Evolutionary conservation across 768 basidiomycete genomes (phyloP).

Genomic region (Rhizopogon vinicolor): DNA sequence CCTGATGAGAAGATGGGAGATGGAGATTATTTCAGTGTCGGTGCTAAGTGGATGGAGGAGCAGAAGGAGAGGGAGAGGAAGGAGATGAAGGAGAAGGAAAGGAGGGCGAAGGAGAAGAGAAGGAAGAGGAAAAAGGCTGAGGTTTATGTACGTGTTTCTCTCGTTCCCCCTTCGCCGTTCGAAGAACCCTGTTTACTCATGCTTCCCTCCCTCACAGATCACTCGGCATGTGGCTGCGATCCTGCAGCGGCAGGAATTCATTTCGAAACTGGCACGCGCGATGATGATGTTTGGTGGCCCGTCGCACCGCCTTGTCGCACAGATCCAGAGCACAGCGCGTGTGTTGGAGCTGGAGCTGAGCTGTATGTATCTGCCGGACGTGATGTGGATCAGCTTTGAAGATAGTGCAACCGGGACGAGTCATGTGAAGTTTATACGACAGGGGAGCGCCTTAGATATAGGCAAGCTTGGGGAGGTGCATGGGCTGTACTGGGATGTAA

Average conservation of each 20-base stretch:
- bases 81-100: conserved; percentile 34
- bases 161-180: neutral
- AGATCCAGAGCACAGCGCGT: conserved; percentile 72
- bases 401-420: conserved; percentile 77
- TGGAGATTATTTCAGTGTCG: conserved; percentile 26
- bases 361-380: conserved; percentile 72
- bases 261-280: conserved; percentile 76
- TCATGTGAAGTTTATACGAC: conserved; percentile 75
- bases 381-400: conserved; percentile 80
- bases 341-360: conserved; percentile 72
- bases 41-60: conserved; percentile 23
- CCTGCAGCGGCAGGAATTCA: conserved; percentile 77
- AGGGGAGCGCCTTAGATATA: conserved; percentile 67
- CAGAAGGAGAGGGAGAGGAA: conserved; percentile 37
- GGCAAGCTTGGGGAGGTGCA: conserved; percentile 72
- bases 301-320: conserved; percentile 76
- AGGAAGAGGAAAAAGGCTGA: conserved; percentile 68
- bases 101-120: conserved; percentile 33
- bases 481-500: conserved; percentile 68
- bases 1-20: conserved; percentile 16
- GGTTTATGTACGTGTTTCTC: conserved; percentile 55
- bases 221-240: conserved; percentile 82
- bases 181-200: neutral
- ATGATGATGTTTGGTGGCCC: conserved; percentile 92
- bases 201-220: conserved; percentile 41